Percentiles rank a stretch among this genome's conserved stretches.
Conservation (phyloP, 805 yeast species). For the Lachancea thermotolerans region DNA sequence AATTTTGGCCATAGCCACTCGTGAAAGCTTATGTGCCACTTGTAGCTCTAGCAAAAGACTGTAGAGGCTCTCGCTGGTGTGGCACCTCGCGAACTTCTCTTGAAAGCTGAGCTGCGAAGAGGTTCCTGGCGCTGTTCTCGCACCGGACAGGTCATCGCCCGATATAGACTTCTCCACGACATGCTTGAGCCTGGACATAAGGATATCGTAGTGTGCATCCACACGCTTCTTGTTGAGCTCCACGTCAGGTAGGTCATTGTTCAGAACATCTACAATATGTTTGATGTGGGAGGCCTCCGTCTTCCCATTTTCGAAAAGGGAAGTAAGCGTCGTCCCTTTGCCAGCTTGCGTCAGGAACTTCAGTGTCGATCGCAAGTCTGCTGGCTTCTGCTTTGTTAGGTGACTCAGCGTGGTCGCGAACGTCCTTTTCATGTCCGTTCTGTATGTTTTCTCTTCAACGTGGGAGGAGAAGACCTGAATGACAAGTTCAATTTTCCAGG, state of each 20-base stretch:
- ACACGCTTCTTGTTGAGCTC: slow-evolving; percentile 17
- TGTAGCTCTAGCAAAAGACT: slow-evolving; percentile 14
- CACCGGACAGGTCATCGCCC: not conserved
- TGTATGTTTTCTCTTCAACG: not conserved
- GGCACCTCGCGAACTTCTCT: slow-evolving; percentile 1
- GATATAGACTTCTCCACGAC: slow-evolving; percentile 18
- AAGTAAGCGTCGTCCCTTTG: slow-evolving; percentile 1
- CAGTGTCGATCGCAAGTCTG: slow-evolving; percentile 23
- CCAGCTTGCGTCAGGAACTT: slow-evolving; percentile 16
- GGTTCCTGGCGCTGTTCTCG: not conserved
- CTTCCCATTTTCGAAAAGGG: slow-evolving; percentile 7
- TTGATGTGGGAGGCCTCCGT: slow-evolving; percentile 20
- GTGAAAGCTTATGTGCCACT: slow-evolving; percentile 13
- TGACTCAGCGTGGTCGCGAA: slow-evolving; percentile 15
- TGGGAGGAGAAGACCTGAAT: not conserved
- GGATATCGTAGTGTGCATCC: slow-evolving; percentile 25
- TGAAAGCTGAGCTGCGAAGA: not conserved
- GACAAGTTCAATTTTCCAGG: not conserved
- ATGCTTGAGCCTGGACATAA: slow-evolving; percentile 22
- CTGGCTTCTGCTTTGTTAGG: slow-evolving; percentile 17
- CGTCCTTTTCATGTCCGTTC: not conserved
- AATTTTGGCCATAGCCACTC: slow-evolving; percentile 14
- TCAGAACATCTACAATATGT: slow-evolving; percentile 22
- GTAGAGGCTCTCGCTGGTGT: not conserved
- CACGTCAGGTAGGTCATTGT: slow-evolving; percentile 24